These are phyloP conservation scores for Alectoria sarmentosa DNA, from an alignment of 495 filamentous ascomycete genomes.

Conservation along the genomic window DNA sequence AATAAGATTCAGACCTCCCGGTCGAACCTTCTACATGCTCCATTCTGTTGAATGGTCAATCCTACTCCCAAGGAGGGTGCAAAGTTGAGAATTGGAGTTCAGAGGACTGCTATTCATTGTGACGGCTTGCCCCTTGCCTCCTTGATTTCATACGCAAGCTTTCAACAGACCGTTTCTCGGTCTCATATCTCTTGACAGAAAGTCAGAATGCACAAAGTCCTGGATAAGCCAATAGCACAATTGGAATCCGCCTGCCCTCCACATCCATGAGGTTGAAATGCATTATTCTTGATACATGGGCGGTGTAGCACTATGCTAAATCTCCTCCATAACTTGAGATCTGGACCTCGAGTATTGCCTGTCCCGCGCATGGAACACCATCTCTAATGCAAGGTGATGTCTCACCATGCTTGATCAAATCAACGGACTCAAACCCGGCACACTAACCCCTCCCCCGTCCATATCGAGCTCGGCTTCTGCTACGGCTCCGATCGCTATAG, in stretches of 20 bases:
- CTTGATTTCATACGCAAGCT: background rate
- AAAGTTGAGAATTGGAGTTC: background rate
- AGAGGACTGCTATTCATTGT: background rate
- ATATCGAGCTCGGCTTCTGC: slow-evolving; percentile 36
- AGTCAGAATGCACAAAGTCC: background rate
- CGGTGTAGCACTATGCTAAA: background rate
- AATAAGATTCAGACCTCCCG: too few species aligned
- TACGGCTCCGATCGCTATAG: slow-evolving; percentile 40
- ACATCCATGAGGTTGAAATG: background rate
- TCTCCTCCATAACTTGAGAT: background rate
- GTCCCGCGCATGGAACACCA: background rate
- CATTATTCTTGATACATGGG: background rate
- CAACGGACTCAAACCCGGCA: background rate
- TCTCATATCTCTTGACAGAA: background rate
- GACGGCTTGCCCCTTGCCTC: background rate
- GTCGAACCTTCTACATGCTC: background rate
- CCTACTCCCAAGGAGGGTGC: background rate
- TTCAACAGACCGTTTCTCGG: background rate
- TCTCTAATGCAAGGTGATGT: background rate
- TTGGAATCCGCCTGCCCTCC: background rate
- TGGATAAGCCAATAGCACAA: background rate
- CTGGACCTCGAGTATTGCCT: background rate
- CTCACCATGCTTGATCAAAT: background rate
- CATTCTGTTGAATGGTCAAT: background rate
- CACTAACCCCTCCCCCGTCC: slow-evolving; percentile 23